Base-by-base conservation (phyloP, 192 early-diverging fungal genomes). In the Coemansia pectinata region DNA sequence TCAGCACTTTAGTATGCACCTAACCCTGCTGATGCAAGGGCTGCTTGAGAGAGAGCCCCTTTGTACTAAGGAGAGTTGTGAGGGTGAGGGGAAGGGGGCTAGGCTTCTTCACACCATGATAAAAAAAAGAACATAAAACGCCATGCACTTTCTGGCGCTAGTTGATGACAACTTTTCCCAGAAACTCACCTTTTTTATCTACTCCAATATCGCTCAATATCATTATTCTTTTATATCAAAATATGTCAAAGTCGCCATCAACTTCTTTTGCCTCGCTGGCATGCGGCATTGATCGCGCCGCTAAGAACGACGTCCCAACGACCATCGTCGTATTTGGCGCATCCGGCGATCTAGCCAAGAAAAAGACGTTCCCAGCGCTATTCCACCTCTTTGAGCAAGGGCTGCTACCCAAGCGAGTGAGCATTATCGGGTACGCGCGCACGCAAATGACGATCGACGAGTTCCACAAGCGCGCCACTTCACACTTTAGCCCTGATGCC, bases 321-420 rank as follows among this genome's bases (percentile, higher is more conserved):
- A 81, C 71, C 14, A 76, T 86, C 44, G 77, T 79, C 85, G 92
- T 95, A 5, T 87, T 95, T 66, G 93, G 93, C 40, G 93, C 93
- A 27, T 93, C 91, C 27, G 95, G 95, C 47, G 96, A 98, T 70
- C 89, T 98, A 44, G 95, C 94, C 25, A 97, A 94, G 86, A 96
- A 98, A 63, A 98, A 98, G 85, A 97, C 96, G 25, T 98, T 92
- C 76, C 96, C 96, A 3, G 93, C 95, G 5, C 88, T 98, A 14
- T 98, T 95, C 81, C 91, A 93, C 39, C 88, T 97, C 50, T 97
- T 90, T 79, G 86, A 88, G 63, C 91, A 93, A 79, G 78, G 84
- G 2, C 92, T 94, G 67, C 85, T 99, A 6, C 93, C 94, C 27
- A 81, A 84, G 21, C 86, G 89, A 38, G 86, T 86, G 15, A 80